Evolutionary conservation across 1,139 yeast species (phyloP).

Genomic region (Ogataea hybrid): DNA sequence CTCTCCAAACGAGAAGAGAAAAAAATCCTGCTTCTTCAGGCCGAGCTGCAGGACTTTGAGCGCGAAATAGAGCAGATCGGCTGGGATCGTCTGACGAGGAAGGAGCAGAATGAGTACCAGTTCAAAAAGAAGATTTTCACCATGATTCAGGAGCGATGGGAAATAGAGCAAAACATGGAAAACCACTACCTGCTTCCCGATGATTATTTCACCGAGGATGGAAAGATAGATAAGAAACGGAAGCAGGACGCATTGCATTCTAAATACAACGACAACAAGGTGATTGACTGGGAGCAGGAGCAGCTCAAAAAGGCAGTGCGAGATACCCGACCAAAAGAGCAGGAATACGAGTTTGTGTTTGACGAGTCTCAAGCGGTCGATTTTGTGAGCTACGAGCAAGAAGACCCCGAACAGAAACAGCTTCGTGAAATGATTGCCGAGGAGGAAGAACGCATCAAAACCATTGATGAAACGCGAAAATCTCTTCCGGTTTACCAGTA

Average conservation of each 20-base stretch:
- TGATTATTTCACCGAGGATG: conserved; percentile 51
- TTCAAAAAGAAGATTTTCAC: conserved; percentile 47
- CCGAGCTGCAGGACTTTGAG: conserved; percentile 49
- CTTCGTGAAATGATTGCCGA: conserved; percentile 37
- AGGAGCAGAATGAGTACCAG: conserved; percentile 51
- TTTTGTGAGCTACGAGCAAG: conserved; percentile 48
- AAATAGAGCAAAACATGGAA: conserved; percentile 32
- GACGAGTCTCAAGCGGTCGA: conserved; percentile 58
- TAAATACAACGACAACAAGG: conserved; percentile 26
- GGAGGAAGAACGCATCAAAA: conserved; percentile 41
- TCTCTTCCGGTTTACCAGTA: conserved; percentile 77
- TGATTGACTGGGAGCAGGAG: conserved; percentile 60
- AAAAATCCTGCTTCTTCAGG: conserved; percentile 41
- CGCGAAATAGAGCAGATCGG: conserved; percentile 45
- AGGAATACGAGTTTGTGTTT: conserved; percentile 75
- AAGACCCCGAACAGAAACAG: conserved; percentile 24
- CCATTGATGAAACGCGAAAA: conserved; percentile 48
- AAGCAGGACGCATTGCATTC: conserved; percentile 42
- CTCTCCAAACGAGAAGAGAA: conserved; percentile 47
- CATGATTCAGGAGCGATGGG: conserved; percentile 41
- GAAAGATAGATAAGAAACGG: conserved; percentile 50
- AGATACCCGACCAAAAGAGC: conserved; percentile 35
- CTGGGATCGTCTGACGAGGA: conserved; percentile 44
- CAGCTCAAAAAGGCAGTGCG: conserved; percentile 53
- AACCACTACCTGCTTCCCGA: conserved; percentile 52